A percentile compares a stretch with the other conserved stretches of the same genome.
These are phyloP conservation scores for Lablab purpureus DNA, from an alignment of 306 rosid species.

Conservation along the genomic window DNA sequence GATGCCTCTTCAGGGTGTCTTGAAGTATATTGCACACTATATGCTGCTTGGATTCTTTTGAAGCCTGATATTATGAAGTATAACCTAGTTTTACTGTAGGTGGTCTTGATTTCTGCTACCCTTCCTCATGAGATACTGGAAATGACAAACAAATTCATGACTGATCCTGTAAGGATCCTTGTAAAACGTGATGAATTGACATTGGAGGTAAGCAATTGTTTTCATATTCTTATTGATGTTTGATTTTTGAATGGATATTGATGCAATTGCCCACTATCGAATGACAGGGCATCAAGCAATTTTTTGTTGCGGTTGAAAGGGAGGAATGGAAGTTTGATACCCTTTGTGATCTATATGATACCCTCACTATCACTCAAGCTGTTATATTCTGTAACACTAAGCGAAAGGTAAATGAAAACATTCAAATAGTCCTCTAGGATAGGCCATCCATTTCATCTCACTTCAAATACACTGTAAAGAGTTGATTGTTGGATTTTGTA, in stretches of 20 bases:
- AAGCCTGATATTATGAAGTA: slow-evolving; percentile 20
- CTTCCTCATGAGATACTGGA: slow-evolving; percentile 99
- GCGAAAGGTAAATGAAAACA: slow-evolving; percentile 72
- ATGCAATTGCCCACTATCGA: slow-evolving; percentile 6
- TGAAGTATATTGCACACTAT: too few relatives aligned
- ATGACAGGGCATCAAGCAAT: slow-evolving; percentile 96
- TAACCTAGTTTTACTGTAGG: slow-evolving; percentile 56
- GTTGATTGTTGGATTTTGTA: background rate
- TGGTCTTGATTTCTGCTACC: slow-evolving; percentile 94
- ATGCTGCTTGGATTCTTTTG: slow-evolving; percentile 19
- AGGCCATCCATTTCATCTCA: background rate
- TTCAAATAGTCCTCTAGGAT: background rate
- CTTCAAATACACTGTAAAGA: background rate
- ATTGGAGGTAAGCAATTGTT: slow-evolving; percentile 71
- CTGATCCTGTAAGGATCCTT: slow-evolving; percentile 98
- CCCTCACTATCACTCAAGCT: slow-evolving; percentile 97
- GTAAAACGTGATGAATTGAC: slow-evolving; percentile 99
- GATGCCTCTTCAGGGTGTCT: slow-evolving; percentile 12
- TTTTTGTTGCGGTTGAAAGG: slow-evolving; percentile 95
- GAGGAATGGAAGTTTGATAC: slow-evolving; percentile 99
- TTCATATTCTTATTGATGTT: slow-evolving; percentile 18
- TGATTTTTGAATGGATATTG: slow-evolving; percentile 36
- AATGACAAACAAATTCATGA: slow-evolving; percentile 95
- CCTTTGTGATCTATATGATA: slow-evolving; percentile 95
- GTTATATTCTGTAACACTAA: slow-evolving; percentile 98